Evolutionary conservation across 306 rosid species (phyloP).

Genomic region (Urtica urens): DNA sequence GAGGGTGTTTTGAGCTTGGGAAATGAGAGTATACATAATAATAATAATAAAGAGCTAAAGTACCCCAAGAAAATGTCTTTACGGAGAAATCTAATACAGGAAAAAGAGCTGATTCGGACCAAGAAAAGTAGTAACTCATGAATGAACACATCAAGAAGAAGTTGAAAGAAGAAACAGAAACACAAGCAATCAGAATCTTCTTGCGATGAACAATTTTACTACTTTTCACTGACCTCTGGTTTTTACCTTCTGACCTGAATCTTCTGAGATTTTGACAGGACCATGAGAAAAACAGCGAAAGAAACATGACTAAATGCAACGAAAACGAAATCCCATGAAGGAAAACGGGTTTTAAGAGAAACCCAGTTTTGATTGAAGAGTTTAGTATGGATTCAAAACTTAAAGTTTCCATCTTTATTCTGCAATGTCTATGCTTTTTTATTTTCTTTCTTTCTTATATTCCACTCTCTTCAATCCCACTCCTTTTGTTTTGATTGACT

Average conservation of each 20-base stretch:
- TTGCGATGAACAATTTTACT: conserved; percentile 16
- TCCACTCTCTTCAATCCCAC: no score
- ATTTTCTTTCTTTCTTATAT: no score
- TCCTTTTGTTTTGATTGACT: no score
- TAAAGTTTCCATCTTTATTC: no score
- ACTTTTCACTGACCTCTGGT: conserved; percentile 7
- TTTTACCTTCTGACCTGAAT: conserved; percentile 6
- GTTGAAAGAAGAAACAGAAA: conserved; percentile 30
- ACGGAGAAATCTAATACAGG: conserved; percentile 34
- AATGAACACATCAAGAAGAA: conserved; percentile 28
- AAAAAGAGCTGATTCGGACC: conserved; percentile 25
- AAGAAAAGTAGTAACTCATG: conserved; percentile 33
- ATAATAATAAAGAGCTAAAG: conserved; percentile 27
- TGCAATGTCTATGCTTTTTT: no score
- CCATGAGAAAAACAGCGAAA: conserved; percentile 29
- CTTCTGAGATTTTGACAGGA: conserved; percentile 19
- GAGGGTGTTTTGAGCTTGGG: conserved; percentile 16
- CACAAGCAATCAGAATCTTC: conserved; percentile 9
- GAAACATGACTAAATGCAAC: conserved; percentile 27
- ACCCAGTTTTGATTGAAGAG: no score
- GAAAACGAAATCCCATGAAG: conserved; percentile 32
- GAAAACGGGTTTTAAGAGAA: conserved; percentile 13
- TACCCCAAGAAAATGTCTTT: conserved; percentile 36
- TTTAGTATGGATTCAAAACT: no score
- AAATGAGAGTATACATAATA: conserved; percentile 22